phyloP scores from a whole-genome alignment of 805 yeast species.

The Saturnispora quitensis region DNA sequence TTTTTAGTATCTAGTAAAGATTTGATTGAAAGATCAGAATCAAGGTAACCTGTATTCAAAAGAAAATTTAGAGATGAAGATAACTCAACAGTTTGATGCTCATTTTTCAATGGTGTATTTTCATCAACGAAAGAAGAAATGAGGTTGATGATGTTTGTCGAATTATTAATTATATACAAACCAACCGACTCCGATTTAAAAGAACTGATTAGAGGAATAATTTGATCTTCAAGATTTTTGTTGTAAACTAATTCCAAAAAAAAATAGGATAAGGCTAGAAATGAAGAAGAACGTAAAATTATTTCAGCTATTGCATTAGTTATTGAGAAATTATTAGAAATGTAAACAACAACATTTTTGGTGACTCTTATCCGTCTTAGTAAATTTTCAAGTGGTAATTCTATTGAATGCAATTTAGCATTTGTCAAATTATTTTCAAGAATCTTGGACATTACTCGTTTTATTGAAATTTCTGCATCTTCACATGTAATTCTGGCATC shows the following conservation, averaged over 20 bases:
- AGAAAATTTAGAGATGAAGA: slow-evolving; percentile 7
- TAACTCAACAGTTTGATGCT: slow-evolving; percentile 1
- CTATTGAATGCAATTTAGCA: slow-evolving; percentile 33
- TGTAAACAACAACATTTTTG: slow-evolving; percentile 16
- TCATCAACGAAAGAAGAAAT: slow-evolving; percentile 4
- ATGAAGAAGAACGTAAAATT: slow-evolving; percentile 15
- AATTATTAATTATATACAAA: neutral
- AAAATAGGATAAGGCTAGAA: slow-evolving; percentile 11
- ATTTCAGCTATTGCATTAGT: neutral
- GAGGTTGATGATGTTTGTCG: slow-evolving; percentile 2
- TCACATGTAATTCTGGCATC: slow-evolving; percentile 30
- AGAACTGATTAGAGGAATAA: slow-evolving; percentile 1
- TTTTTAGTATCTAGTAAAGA: neutral
- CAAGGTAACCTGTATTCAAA: slow-evolving; percentile 8
- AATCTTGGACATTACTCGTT: slow-evolving; percentile 45
- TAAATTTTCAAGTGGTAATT: slow-evolving; percentile 43
- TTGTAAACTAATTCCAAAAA: slow-evolving; percentile 10
- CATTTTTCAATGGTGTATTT: slow-evolving; percentile 2
- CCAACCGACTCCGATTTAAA: neutral
- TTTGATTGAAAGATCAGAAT: slow-evolving; percentile 8
- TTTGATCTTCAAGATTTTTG: neutral
- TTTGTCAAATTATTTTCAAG: slow-evolving; percentile 44
- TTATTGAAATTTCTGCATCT: slow-evolving; percentile 45
- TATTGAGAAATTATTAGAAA: slow-evolving; percentile 16
- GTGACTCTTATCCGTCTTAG: slow-evolving; percentile 33